These are phyloP conservation scores for Gossypium schwendimanii DNA, from an alignment of 441 rosid species.

Conservation along the genomic window DNA sequence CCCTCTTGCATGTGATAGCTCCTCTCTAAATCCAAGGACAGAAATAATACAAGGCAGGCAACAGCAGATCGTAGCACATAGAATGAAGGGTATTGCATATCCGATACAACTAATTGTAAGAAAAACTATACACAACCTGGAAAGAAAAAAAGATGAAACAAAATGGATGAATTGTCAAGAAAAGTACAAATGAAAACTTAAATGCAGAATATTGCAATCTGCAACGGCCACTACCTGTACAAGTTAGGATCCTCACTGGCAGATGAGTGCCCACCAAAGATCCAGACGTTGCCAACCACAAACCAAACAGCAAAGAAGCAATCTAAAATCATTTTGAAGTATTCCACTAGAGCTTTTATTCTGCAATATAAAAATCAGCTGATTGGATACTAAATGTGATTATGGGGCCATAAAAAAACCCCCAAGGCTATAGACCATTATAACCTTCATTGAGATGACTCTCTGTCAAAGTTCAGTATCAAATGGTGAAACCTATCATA, in stretches of 20 bases:
- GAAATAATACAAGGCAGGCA: slow-evolving; percentile 94
- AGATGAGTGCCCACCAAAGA: slow-evolving; percentile 94
- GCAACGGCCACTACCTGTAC: slow-evolving; percentile 56
- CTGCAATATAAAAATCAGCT: slow-evolving; percentile 35
- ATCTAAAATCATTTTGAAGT: slow-evolving; percentile 90
- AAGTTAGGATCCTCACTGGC: slow-evolving; percentile 82
- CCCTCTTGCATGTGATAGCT: slow-evolving; percentile 77
- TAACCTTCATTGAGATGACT: background rate
- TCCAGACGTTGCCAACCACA: slow-evolving; percentile 98
- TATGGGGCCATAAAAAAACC: background rate
- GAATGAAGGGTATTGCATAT: slow-evolving; percentile 95
- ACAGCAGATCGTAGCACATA: slow-evolving; percentile 94
- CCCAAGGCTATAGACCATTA: background rate
- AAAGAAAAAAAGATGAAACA: slow-evolving; percentile 3
- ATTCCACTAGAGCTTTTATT: slow-evolving; percentile 74
- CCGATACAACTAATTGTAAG: slow-evolving; percentile 93
- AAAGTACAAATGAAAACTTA: background rate
- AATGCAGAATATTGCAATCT: background rate
- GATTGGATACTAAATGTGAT: background rate
- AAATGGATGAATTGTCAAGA: background rate
- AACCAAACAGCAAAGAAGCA: slow-evolving; percentile 98
- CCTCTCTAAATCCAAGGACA: slow-evolving; percentile 85
- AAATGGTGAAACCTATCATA: background rate
- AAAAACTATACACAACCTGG: slow-evolving; percentile 92
- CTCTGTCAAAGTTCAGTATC: background rate